Conservation (phyloP, 1,284 basidiomycete genomes). For the Cryptococcus depauperatus region DNA sequence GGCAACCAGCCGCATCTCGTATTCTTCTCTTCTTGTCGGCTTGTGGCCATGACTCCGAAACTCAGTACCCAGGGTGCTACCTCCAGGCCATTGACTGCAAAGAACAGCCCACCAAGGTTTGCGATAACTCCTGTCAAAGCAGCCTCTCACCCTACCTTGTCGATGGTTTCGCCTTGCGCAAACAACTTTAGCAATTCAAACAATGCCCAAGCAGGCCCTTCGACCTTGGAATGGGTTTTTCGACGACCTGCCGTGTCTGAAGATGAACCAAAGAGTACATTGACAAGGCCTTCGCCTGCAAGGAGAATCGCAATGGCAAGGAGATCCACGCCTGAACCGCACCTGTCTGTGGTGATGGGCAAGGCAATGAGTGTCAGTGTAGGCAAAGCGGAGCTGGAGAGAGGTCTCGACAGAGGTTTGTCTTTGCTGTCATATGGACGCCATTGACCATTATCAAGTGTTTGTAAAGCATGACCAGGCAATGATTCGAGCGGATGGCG, state of each 20-base stretch:
- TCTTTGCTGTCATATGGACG: too few species aligned
- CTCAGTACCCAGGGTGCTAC: too few species aligned
- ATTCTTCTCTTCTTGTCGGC: too few species aligned
- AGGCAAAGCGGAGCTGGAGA: slow-evolving; percentile 2
- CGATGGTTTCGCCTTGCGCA: not conserved
- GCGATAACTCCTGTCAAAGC: not conserved
- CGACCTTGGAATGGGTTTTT: not conserved
- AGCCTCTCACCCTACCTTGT: not conserved
- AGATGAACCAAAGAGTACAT: not conserved
- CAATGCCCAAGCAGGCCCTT: not conserved
- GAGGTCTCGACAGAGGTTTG: slow-evolving; percentile 8
- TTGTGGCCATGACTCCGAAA: too few species aligned
- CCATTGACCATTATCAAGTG: too few species aligned
- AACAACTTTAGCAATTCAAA: not conserved
- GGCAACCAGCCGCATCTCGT: not conserved
- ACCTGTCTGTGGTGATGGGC: not conserved
- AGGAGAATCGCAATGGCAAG: not conserved
- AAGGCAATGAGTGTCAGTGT: not conserved
- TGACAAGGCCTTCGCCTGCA: not conserved
- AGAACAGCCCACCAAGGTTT: too few species aligned
- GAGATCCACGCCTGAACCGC: not conserved
- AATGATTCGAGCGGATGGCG: too few species aligned
- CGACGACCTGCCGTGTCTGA: too few species aligned
- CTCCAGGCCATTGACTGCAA: not conserved
- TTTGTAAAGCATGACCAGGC: too few species aligned